Base-by-base conservation (phyloP, 2,329 filamentous ascomycete genomes). In the Akanthomyces muscarius region DNA sequence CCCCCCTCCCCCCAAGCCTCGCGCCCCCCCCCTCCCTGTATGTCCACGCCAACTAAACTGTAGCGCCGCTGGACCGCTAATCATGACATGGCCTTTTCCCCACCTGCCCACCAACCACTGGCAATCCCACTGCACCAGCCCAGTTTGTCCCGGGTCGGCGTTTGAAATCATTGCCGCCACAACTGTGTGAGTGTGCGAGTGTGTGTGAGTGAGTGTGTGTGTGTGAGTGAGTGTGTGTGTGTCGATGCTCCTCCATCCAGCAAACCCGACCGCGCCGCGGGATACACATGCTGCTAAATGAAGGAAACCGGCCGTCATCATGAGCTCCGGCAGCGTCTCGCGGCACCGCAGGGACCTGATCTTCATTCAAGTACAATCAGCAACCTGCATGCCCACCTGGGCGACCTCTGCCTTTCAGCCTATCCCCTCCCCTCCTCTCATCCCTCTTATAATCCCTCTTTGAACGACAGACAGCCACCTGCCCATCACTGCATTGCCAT, bases 311-410 rank as follows among this genome's bases (percentile, higher is more conserved):
- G 3, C 42, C 42, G 38, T 41, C 23, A 50, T 50, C 47, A 50
- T 50, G 23, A 50, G 23, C 47, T 4, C 11, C 3, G 5, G 47
- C 47, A 25, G 47, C 47, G 28, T 30, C 47, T 48, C 23, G 25
- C 25, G 47, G 25, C 47, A 50, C 25, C 11, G 25, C 36, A 44
- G 18, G 21, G 4, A 30, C 28, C 4, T 30, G 28, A 30, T 30
- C 28, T 2, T 30, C 28, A 30, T 30, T 30, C 28, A 30, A 30
- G 28, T 30, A 30, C 4, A 36, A 10, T 41, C 5, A 57, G 42
- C 54, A 58, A 38, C 55, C 42, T 38, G 44, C 55, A 58, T 58
- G 30, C 55, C 55, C 44, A 25, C 16, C 28, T 11, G 21, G n/a
- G 55, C 18, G 33, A 36, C 33, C 8, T 10, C 33, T 36, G 33